Evolutionary conservation across 2,329 filamentous ascomycete genomes (phyloP).

Genomic region (Sphaerulina vaccinii): DNA sequence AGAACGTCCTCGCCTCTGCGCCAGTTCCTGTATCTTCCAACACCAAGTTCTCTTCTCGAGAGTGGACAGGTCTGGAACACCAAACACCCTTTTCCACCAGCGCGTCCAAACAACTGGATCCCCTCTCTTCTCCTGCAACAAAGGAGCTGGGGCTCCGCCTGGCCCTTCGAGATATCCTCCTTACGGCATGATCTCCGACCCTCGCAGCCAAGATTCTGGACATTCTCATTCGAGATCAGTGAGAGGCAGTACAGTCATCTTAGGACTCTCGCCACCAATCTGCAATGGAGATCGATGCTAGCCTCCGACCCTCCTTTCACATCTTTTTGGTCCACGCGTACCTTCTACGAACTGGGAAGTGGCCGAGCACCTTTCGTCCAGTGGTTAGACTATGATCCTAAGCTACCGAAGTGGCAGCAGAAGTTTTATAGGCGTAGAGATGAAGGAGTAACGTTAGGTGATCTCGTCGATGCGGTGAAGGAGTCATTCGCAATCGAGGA

Average conservation of each 20-base stretch:
- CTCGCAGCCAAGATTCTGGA: constrained; percentile 22
- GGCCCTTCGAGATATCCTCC: constrained; percentile 20
- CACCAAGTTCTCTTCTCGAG: constrained; percentile 9
- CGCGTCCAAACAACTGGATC: constrained; percentile 26
- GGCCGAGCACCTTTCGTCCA: constrained; percentile 29
- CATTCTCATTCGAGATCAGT: constrained; percentile 25
- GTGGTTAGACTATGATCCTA: constrained; percentile 25
- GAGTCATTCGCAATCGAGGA: constrained; percentile 31
- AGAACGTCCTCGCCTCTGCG: constrained; percentile 19
- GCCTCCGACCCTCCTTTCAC: constrained; percentile 22
- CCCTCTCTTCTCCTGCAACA: constrained; percentile 25
- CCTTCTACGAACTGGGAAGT: constrained; percentile 27
- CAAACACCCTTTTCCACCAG: constrained; percentile 20
- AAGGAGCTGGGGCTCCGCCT: constrained; percentile 27
- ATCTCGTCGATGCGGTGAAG: constrained; percentile 23
- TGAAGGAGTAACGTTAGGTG: constrained; percentile 23
- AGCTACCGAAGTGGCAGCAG: constrained; percentile 22
- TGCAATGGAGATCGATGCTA: constrained; percentile 23
- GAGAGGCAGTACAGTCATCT: constrained; percentile 19
- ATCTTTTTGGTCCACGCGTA: constrained; percentile 27
- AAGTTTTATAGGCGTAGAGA: constrained; percentile 9
- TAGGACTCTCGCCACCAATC: not conserved
- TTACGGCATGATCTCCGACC: constrained; percentile 16
- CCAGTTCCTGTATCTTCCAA: constrained; percentile 22
- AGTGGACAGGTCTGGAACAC: constrained; percentile 11